Conservation (phyloP, 768 basidiomycete genomes). For the Trichaptum fuscoviolaceum region DNA sequence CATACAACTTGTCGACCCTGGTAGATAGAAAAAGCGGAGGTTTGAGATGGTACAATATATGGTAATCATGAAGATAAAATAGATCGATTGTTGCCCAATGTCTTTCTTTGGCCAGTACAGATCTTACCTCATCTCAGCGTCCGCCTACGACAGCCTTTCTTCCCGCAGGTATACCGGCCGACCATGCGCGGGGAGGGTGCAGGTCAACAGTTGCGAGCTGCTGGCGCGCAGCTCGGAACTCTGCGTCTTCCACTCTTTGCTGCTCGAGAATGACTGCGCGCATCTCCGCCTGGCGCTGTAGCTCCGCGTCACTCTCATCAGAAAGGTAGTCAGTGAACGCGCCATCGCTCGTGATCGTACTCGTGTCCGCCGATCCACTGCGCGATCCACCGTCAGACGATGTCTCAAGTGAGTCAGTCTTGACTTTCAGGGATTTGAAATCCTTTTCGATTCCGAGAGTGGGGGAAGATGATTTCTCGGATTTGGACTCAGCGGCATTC, state of each 20-base stretch:
- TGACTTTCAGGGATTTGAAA: slow-evolving; percentile 34
- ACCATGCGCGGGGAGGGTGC: slow-evolving; percentile 72
- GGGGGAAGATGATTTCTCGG: slow-evolving; percentile 22
- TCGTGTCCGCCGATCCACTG: slow-evolving; percentile 47
- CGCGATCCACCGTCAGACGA: slow-evolving; percentile 54
- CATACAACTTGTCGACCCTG: neutral
- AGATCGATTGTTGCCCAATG: neutral
- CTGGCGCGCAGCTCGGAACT: slow-evolving; percentile 76
- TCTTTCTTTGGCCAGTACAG: neutral
- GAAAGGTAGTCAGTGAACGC: slow-evolving; percentile 88
- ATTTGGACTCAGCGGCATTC: slow-evolving; percentile 13
- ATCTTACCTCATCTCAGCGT: neutral
- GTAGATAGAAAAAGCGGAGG: neutral
- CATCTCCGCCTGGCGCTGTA: slow-evolving; percentile 81
- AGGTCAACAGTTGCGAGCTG: slow-evolving; percentile 71
- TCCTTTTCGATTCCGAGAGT: slow-evolving; percentile 32
- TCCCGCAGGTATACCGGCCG: neutral
- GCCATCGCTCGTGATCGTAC: slow-evolving; percentile 79
- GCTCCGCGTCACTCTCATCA: slow-evolving; percentile 88
- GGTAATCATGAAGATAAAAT: neutral
- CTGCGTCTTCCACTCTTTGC: slow-evolving; percentile 72
- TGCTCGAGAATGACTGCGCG: slow-evolving; percentile 75
- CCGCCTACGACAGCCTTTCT: neutral
- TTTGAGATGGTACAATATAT: neutral
- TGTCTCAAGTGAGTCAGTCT: slow-evolving; percentile 36